Evolutionary conservation across 192 early-diverging fungal genomes (phyloP).

Genomic region (Coemansia sp.): DNA sequence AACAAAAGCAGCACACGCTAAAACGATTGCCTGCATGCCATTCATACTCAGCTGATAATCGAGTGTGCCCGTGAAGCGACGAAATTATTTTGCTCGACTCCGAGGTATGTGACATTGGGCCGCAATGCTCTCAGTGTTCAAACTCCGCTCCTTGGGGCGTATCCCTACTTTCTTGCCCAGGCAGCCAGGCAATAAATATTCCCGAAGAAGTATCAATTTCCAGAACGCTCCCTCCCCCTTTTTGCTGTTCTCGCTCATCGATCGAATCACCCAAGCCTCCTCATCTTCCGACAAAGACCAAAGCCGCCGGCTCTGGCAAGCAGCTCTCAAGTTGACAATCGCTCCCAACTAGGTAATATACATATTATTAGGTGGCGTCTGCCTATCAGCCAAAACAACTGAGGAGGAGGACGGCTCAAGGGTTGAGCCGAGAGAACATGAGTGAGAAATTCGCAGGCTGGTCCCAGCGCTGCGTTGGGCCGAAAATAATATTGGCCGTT

Average conservation of each 20-base stretch:
- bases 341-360: neutral
- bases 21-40: conserved; percentile 1
- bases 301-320: neutral
- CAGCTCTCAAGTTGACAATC: neutral
- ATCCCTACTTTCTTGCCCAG: neutral
- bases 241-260: neutral
- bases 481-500: neutral
- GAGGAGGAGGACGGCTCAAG: neutral
- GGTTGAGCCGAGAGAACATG: neutral
- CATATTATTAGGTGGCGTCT: neutral
- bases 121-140: neutral
- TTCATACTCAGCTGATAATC: neutral
- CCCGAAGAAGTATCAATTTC: neutral
- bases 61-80: neutral
- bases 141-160: neutral
- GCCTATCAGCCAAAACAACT: neutral
- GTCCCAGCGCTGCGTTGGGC: neutral
- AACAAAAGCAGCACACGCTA: neutral
- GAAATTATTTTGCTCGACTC: neutral
- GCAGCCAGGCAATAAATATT: neutral
- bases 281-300: neutral
- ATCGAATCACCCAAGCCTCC: neutral
- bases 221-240: neutral
- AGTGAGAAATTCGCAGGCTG: neutral
- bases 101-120: neutral